These are phyloP conservation scores for Rhizoctonia solani DNA, from an alignment of 1,284 basidiomycete species.

Conservation along the genomic window DNA sequence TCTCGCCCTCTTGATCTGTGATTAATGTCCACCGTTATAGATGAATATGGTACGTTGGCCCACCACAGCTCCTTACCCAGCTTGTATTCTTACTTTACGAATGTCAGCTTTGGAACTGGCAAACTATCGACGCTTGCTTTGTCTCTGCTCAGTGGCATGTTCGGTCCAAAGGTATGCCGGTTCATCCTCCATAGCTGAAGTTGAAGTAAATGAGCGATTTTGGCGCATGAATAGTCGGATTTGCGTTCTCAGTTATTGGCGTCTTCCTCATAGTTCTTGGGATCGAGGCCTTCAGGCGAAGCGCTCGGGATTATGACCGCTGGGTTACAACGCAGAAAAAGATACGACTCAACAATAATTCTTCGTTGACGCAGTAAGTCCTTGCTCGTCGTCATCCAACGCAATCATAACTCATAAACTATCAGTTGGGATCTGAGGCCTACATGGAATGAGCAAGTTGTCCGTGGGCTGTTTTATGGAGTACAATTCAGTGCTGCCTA, in stretches of 20 bases:
- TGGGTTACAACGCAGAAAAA: conserved; percentile 5
- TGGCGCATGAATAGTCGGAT: conserved; percentile 4
- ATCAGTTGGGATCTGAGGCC: conserved; percentile 1
- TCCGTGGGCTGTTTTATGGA: conserved; percentile 22
- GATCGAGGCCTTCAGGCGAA: conserved; percentile 11
- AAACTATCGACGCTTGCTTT: conserved; percentile 20
- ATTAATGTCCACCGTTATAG: too few relatives aligned
- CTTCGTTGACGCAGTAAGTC: background rate
- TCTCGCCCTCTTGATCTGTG: too few relatives aligned
- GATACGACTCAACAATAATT: background rate
- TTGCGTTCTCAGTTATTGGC: conserved; percentile 28
- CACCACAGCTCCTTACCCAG: background rate
- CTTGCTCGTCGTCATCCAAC: too few relatives aligned
- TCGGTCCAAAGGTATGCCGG: background rate
- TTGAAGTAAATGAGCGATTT: conserved; percentile 7
- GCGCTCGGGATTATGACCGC: conserved; percentile 15
- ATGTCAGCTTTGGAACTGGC: conserved; percentile 29
- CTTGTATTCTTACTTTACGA: background rate
- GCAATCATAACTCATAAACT: background rate
- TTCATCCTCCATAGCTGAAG: background rate
- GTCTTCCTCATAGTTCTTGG: conserved; percentile 6
- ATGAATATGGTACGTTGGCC: conserved; percentile 29
- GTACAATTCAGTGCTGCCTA: conserved; percentile 27
- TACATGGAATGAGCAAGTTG: conserved; percentile 1
- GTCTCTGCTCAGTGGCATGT: conserved; percentile 27